These are phyloP conservation scores for Stemphylium beticola DNA, from an alignment of 2,329 filamentous ascomycete genomes.

Conservation along the genomic window DNA sequence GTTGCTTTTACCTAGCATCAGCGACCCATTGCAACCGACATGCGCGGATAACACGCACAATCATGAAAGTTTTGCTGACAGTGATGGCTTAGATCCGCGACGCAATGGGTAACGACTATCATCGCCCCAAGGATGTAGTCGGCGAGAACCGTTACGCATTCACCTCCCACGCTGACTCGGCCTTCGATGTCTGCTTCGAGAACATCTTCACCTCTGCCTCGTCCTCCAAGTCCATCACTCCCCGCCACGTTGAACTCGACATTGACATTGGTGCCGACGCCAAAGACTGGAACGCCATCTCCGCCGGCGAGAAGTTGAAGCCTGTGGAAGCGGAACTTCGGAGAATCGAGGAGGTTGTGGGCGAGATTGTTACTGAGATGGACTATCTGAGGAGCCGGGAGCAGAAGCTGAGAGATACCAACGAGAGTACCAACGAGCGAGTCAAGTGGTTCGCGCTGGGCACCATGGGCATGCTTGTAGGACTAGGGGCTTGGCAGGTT, in stretches of 20 bases:
- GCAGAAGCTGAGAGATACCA: conserved; percentile 96
- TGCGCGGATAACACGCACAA: background rate
- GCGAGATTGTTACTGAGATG: conserved; percentile 91
- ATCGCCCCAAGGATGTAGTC: conserved; percentile 84
- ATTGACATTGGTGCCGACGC: conserved; percentile 96
- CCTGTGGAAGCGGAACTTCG: conserved; percentile 94
- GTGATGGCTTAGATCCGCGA: conserved; percentile 77
- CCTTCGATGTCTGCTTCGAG: conserved; percentile 96
- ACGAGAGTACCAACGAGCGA: conserved; percentile 98
- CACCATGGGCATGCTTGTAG: conserved; percentile 89
- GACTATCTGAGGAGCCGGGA: conserved; percentile 89
- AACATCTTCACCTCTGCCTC: conserved; percentile 67
- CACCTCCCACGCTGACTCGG: conserved; percentile 87
- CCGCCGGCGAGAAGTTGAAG: conserved; percentile 96
- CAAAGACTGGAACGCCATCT: conserved; percentile 96
- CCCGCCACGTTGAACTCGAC: conserved; percentile 84
- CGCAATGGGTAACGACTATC: conserved; percentile 94
- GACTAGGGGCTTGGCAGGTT: conserved; percentile 94
- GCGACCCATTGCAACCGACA: background rate
- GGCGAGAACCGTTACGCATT: conserved; percentile 94
- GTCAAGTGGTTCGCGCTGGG: conserved; percentile 98
- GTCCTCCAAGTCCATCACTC: conserved; percentile 43
- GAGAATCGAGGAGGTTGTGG: conserved; percentile 87
- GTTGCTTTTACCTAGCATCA: conserved; percentile 40
- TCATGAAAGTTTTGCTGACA: conserved; percentile 1